Evolutionary conservation across 345 rosid genomes (phyloP).

Genomic region (Eucalyptus polybractea): DNA sequence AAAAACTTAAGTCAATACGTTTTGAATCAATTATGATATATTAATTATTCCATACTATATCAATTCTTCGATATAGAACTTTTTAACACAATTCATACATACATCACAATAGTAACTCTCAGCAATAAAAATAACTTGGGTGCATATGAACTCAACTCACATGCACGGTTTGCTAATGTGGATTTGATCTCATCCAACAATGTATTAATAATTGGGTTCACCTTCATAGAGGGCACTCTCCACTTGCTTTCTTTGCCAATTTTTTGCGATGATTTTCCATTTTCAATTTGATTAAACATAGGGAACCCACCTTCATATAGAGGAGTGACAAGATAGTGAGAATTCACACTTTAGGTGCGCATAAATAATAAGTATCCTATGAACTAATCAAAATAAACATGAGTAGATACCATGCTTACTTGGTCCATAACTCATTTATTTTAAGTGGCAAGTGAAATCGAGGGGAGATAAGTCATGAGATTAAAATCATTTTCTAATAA

Average conservation of each 20-base stretch:
- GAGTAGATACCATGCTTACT: background rate
- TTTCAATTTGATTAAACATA: background rate
- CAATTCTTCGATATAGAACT: no score
- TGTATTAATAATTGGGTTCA: background rate
- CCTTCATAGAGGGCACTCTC: background rate
- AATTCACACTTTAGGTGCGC: background rate
- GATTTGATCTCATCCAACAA: background rate
- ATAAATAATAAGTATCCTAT: background rate
- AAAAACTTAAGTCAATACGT: no score
- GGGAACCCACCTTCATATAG: background rate
- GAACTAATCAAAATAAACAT: background rate
- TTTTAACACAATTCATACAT: no score
- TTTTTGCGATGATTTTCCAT: background rate
- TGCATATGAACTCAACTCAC: background rate
- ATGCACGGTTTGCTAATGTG: background rate
- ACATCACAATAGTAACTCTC: background rate
- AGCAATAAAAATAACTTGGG: background rate
- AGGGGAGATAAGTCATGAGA: background rate
- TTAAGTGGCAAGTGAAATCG: background rate
- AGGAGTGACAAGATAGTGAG: background rate
- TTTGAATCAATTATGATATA: no score
- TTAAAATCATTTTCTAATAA: no score
- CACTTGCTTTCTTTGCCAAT: background rate
- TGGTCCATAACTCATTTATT: background rate
- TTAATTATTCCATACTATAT: no score